A percentile compares a stretch with the other conserved stretches of the same genome.
These are phyloP conservation scores for Metschnikowia reukaufii DNA, from an alignment of 805 yeast species.

Conservation along the genomic window DNA sequence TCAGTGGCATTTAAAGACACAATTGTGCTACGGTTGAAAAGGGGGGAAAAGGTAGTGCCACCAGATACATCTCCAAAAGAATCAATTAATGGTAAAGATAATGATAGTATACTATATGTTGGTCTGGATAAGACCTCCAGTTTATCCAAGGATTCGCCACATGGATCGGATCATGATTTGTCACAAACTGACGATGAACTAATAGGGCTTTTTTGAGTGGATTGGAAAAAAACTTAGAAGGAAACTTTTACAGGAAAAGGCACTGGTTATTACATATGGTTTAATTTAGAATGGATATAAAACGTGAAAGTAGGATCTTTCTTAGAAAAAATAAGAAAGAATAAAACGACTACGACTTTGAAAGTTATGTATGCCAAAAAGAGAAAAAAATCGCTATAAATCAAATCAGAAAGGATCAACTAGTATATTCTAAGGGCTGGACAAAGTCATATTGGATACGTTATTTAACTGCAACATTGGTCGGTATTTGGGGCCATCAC, in stretches of 20 bases:
- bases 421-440: no score
- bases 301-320: no score
- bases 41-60: slow-evolving; percentile 14
- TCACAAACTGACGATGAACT: slow-evolving; percentile 2
- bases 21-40: slow-evolving; percentile 19
- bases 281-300: no score
- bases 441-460: no score
- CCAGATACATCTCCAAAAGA: slow-evolving; percentile 3
- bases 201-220: background rate
- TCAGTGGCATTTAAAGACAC: slow-evolving; percentile 40
- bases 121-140: slow-evolving; percentile 8
- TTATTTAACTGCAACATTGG: no score
- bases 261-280: no score
- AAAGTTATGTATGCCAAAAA: no score
- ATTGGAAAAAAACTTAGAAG: background rate
- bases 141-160: background rate
- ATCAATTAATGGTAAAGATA: background rate
- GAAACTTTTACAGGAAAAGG: background rate
- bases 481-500: no score
- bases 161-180: background rate
- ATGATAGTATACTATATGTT: background rate
- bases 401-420: no score
- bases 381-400: no score
- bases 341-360: no score
- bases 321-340: no score